Evolutionary conservation across 257 asterid species (phyloP).

Genomic region (Nyctanthes arbortristis): DNA sequence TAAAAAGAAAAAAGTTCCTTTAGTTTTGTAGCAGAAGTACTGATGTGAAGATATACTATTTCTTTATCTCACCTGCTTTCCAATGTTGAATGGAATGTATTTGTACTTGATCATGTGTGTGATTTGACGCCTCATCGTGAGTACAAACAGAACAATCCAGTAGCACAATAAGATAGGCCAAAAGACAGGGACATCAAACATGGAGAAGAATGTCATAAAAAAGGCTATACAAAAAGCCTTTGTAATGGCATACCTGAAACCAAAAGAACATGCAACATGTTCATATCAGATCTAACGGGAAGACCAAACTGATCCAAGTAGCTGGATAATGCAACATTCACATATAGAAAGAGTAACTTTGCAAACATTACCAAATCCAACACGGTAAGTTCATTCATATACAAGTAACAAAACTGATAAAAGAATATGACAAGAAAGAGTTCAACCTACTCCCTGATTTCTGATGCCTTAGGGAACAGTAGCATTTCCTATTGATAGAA

Average conservation of each 20-base stretch:
- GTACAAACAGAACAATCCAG: slow-evolving; percentile 10
- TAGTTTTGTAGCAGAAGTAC: neutral
- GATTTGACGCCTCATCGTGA: slow-evolving; percentile 10
- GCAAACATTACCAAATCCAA: neutral
- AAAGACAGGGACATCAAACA: slow-evolving; percentile 12
- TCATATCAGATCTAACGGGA: neutral
- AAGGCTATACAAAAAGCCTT: slow-evolving; percentile 5
- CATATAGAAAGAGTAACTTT: too few species aligned
- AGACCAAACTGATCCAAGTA: neutral
- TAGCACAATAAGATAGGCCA: slow-evolving; percentile 6
- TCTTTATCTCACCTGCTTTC: neutral
- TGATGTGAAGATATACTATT: neutral
- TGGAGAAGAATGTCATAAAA: slow-evolving; percentile 12
- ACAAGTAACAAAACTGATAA: neutral
- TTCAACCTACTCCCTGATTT: neutral
- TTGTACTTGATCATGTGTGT: slow-evolving; percentile 22
- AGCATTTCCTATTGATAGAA: neutral
- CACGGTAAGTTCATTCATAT: neutral
- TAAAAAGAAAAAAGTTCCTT: too few species aligned
- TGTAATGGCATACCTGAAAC: slow-evolving; percentile 5
- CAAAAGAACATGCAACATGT: neutral
- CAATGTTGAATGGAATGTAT: neutral
- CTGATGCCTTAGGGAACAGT: neutral
- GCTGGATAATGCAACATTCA: neutral
- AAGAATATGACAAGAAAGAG: neutral